phyloP scores from a whole-genome alignment of 768 basidiomycete species.

The Rhodotorula taiwanensis region DNA sequence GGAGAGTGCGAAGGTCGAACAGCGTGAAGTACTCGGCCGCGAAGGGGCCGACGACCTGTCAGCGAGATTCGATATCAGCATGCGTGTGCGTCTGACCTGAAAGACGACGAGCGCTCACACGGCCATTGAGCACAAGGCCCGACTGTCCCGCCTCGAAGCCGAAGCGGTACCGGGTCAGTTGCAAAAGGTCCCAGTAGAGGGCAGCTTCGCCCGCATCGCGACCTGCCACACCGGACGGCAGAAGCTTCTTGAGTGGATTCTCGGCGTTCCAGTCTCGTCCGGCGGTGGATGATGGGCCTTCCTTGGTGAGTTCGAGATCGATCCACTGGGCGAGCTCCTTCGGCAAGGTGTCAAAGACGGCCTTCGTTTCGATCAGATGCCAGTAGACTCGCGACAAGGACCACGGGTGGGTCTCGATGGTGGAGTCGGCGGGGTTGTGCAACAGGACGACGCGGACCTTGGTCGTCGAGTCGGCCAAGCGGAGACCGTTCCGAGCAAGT shows the following conservation, averaged over 20 bases:
- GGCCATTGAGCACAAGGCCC: slow-evolving; percentile 71
- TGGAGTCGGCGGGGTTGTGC: slow-evolving; percentile 57
- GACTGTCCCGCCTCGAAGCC: slow-evolving; percentile 49
- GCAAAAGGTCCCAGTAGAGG: slow-evolving; percentile 19
- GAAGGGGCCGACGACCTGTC: slow-evolving; percentile 72
- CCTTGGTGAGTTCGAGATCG: slow-evolving; percentile 10
- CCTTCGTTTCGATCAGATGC: slow-evolving; percentile 50
- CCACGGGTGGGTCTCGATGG: slow-evolving; percentile 10
- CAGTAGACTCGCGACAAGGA: slow-evolving; percentile 48
- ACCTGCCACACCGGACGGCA: slow-evolving; percentile 29
- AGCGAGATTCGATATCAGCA: not conserved
- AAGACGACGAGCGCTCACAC: slow-evolving; percentile 52
- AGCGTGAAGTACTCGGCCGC: slow-evolving; percentile 53
- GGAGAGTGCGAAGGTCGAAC: slow-evolving; percentile 67
- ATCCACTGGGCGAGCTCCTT: slow-evolving; percentile 23
- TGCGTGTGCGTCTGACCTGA: not conserved
- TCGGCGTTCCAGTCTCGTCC: slow-evolving; percentile 4
- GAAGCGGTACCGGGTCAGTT: slow-evolving; percentile 6
- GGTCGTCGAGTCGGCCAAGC: slow-evolving; percentile 51
- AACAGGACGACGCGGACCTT: slow-evolving; percentile 65
- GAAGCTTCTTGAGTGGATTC: slow-evolving; percentile 16
- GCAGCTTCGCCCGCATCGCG: slow-evolving; percentile 5
- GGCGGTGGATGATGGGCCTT: not conserved
- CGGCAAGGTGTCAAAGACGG: slow-evolving; percentile 45
- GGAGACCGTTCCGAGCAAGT: slow-evolving; percentile 61